Evolutionary conservation across 2,329 filamentous ascomycete genomes (phyloP).

Genomic region (Intubia oerlemansii): DNA sequence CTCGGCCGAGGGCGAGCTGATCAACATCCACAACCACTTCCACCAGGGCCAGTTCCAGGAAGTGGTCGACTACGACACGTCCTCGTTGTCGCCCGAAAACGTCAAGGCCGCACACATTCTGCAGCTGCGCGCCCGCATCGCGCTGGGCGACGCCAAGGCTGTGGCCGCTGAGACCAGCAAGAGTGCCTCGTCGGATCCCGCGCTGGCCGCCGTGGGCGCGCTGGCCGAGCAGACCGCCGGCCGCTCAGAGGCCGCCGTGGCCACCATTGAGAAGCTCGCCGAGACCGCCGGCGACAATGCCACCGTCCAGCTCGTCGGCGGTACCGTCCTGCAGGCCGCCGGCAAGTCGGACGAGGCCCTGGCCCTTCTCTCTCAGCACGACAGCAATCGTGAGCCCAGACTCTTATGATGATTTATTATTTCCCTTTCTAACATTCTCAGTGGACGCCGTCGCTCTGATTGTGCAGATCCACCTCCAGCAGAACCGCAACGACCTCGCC

Average conservation of each 20-base stretch:
- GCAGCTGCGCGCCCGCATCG: constrained; percentile 62
- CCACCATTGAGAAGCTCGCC: constrained; percentile 43
- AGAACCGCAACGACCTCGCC: constrained; percentile 81
- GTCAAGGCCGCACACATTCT: constrained; percentile 55
- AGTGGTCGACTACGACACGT: constrained; percentile 69
- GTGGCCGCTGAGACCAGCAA: constrained; percentile 45
- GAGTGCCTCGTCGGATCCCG: constrained; percentile 37
- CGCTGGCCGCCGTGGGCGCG: constrained; percentile 55
- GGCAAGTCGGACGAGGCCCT: constrained; percentile 76
- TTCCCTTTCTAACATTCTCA: constrained; percentile 10
- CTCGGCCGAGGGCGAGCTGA: constrained; percentile 48
- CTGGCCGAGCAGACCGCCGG: constrained; percentile 47
- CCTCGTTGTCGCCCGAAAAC: constrained; percentile 61
- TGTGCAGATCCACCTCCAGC: constrained; percentile 76
- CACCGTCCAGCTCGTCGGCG: constrained; percentile 61
- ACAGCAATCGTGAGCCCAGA: constrained; percentile 70
- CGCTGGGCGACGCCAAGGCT: constrained; percentile 54
- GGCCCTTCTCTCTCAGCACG: constrained; percentile 57
- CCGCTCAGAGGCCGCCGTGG: constrained; percentile 37
- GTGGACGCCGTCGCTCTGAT: constrained; percentile 66
- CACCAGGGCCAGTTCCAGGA: constrained; percentile 68
- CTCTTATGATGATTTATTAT: not conserved
- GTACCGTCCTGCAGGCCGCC: constrained; percentile 60
- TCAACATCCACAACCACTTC: constrained; percentile 51
- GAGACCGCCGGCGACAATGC: constrained; percentile 48